Conservation (phyloP, 352 stramenopile species). For the Hyaloperonospora arabidopsidis region DNA sequence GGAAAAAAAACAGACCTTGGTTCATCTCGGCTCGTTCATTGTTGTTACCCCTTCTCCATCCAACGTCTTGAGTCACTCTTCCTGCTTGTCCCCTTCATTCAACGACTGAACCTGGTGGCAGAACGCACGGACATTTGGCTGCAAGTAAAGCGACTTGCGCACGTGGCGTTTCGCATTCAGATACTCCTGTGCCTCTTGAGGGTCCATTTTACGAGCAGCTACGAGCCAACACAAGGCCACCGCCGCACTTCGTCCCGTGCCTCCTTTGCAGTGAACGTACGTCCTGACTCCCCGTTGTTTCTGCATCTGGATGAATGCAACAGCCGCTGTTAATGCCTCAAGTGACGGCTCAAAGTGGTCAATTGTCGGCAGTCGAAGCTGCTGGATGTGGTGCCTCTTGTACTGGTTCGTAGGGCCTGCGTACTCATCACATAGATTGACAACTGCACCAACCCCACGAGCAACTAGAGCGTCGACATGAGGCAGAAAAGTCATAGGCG, state of each 20-base stretch:
- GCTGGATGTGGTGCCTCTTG: constrained; percentile 76
- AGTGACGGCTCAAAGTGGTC: constrained; percentile 81
- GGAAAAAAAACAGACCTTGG: too few species aligned
- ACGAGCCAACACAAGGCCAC: constrained; percentile 90
- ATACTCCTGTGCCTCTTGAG: constrained; percentile 80
- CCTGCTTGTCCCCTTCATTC: constrained; percentile 6
- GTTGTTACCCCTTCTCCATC: background rate
- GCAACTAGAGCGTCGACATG: constrained; percentile 79
- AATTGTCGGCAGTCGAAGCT: constrained; percentile 87
- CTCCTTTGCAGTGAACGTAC: constrained; percentile 96
- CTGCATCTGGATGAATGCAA: constrained; percentile 88
- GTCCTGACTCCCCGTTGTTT: constrained; percentile 76
- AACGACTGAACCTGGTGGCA: constrained; percentile 42
- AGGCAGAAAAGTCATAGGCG: constrained; percentile 84
- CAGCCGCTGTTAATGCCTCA: constrained; percentile 52
- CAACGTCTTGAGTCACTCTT: background rate
- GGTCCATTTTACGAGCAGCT: constrained; percentile 55
- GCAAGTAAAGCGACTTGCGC: constrained; percentile 81
- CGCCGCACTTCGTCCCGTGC: constrained; percentile 89
- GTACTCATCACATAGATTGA: constrained; percentile 97
- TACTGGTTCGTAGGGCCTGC: constrained; percentile 83
- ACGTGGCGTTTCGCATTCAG: constrained; percentile 86
- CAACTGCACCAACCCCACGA: constrained; percentile 80
- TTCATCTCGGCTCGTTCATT: too few species aligned
- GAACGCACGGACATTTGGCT: constrained; percentile 83